phyloP scores from a whole-genome alignment of 176 grass and related monocot species.

The Themeda triandra region DNA sequence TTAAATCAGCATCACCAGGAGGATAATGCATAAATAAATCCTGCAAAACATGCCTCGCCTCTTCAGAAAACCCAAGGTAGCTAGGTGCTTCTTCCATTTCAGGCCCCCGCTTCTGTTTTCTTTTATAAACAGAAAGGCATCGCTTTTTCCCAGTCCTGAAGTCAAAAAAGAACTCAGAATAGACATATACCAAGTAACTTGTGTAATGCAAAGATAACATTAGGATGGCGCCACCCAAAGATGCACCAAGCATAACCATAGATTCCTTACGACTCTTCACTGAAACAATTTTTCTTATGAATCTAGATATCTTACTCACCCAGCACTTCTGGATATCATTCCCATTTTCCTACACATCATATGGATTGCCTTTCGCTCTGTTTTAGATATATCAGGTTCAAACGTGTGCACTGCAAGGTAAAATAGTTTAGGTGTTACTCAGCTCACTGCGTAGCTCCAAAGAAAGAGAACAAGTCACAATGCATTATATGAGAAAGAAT shows the following conservation, averaged over 20 bases:
- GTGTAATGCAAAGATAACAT: slow-evolving; percentile 9
- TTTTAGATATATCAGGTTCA: slow-evolving; percentile 59
- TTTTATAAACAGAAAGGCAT: slow-evolving; percentile 77
- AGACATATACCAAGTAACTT: slow-evolving; percentile 18
- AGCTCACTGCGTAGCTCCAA: slow-evolving; percentile 18
- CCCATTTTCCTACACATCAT: slow-evolving; percentile 76
- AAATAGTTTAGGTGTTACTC: slow-evolving; percentile 5
- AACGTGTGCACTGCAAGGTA: slow-evolving; percentile 68
- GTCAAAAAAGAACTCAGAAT: slow-evolving; percentile 34
- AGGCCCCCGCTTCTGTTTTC: slow-evolving; percentile 31
- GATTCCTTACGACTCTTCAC: background rate
- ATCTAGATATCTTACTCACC: slow-evolving; percentile 57
- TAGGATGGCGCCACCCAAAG: background rate
- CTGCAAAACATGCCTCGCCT: slow-evolving; percentile 65
- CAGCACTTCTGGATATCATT: slow-evolving; percentile 80
- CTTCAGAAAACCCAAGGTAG: slow-evolving; percentile 62
- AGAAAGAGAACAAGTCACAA: background rate
- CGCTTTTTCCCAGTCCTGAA: slow-evolving; percentile 39
- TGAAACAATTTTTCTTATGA: background rate
- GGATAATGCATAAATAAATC: slow-evolving; percentile 82
- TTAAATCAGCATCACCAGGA: slow-evolving; percentile 68
- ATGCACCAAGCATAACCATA: slow-evolving; percentile 12
- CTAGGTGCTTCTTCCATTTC: slow-evolving; percentile 37
- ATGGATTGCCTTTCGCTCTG: slow-evolving; percentile 72
- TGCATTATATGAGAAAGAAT: background rate